Base-by-base conservation (phyloP, 352 stramenopile species). In the Pythium phragmiticola region DNA sequence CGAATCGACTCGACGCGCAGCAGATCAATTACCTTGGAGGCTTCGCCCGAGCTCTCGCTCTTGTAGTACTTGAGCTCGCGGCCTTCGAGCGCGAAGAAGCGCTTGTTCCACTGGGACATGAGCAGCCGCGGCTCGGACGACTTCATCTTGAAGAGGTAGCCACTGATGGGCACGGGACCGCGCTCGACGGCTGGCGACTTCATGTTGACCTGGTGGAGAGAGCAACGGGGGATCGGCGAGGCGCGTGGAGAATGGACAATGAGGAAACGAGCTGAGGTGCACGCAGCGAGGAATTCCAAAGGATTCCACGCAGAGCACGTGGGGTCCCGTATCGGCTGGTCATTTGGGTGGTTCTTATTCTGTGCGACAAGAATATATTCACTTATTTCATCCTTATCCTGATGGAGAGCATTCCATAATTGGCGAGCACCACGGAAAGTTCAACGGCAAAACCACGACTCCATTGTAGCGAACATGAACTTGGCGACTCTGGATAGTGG, bases 81-180 rank as follows among this genome's bases (percentile, higher is more conserved):
- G 54, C 84, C 83, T 62, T 95, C 78, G 30, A 94, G 73, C 16
- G 84, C 72, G 56, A 92, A 92, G 70, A 87, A 93, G 49, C 83
- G 84, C 60, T 87, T 88, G 71, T 80, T 91, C 83, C 81, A 95
- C 65, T 92, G 80, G 55, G 82, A 82, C 17, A 81, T 86, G 41
- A 95, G 73, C 56, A 92, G 28, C 7, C 59, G 58, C 9, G 42
- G 65, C 66, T 92, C 78, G 47, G 71, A 78, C 53, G 76, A 70
- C 60, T 95, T 94, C 79, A 93, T 90, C 70, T 94, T 93, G 78
- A 78, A 85, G 37, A 93, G 70, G 67, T 91, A 94, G 56, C 80
- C 86, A 54, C 84, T 90, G 67, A 92, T 89, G 19, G 84, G 81
- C 57, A 89, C 78, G 19, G 83, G 79, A 4, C 78, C 82, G 12